Evolutionary conservation across 495 filamentous ascomycete species (phyloP).

Genomic region (Ascodesmis nigricans): DNA sequence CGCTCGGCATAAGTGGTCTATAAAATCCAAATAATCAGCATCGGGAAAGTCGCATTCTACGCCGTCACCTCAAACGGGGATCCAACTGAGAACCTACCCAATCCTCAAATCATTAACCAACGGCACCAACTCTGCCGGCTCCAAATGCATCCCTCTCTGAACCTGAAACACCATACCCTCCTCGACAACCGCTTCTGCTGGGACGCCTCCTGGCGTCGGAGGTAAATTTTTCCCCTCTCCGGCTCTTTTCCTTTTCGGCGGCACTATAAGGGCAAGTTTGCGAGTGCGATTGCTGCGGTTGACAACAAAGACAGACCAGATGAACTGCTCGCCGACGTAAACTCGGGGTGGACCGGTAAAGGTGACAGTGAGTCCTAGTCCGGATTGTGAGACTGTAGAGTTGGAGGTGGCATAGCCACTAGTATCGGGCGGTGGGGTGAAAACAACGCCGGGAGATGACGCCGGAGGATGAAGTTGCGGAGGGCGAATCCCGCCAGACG

Average conservation of each 20-base stretch:
- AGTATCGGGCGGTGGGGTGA: slow-evolving; percentile 29
- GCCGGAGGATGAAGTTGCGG: slow-evolving; percentile 8
- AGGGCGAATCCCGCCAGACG: slow-evolving; percentile 24
- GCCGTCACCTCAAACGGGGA: no score
- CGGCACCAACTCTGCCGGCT: slow-evolving; percentile 52
- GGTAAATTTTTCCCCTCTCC: slow-evolving; percentile 39
- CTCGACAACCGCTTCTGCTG: slow-evolving; percentile 61
- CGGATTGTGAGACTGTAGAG: slow-evolving; percentile 36
- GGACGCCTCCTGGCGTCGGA: slow-evolving; percentile 28
- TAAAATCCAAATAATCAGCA: slow-evolving; percentile 6
- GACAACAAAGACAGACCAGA: slow-evolving; percentile 75
- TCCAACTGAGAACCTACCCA: slow-evolving; percentile 36
- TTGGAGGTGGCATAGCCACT: slow-evolving; percentile 45
- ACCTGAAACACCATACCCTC: slow-evolving; percentile 65
- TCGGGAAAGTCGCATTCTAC: not conserved
- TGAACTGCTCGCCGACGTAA: slow-evolving; percentile 51
- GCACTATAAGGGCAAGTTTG: slow-evolving; percentile 58
- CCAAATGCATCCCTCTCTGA: slow-evolving; percentile 51
- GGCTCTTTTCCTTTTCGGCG: slow-evolving; percentile 52
- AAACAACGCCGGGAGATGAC: slow-evolving; percentile 29
- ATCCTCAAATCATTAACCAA: slow-evolving; percentile 66
- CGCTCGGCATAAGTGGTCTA: slow-evolving; percentile 49
- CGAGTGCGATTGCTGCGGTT: slow-evolving; percentile 43
- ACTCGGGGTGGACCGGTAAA: slow-evolving; percentile 25
- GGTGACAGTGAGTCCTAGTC: slow-evolving; percentile 18